Conservation (phyloP, 345 rosid genomes). For the Balakata baccata region DNA sequence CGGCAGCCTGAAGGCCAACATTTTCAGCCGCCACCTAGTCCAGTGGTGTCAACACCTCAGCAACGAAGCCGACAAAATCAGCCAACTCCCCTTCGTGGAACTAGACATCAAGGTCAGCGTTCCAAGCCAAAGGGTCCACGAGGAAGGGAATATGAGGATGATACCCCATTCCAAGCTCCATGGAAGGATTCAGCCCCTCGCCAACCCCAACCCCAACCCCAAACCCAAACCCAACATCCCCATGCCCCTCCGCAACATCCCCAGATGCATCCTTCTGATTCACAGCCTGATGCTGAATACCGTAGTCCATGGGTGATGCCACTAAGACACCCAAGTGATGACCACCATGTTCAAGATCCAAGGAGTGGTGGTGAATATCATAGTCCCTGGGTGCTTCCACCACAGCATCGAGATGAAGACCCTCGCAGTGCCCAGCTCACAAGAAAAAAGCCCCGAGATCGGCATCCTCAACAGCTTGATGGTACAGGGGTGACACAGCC, state of each 20-base stretch:
- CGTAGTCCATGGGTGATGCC: slow-evolving; percentile 2
- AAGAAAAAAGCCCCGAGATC: not conserved
- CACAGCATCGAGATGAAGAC: not conserved
- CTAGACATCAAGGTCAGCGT: not conserved
- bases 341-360: not conserved
- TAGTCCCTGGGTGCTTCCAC: slow-evolving; percentile 5
- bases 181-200: not conserved
- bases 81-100: not conserved
- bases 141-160: not conserved
- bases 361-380: not conserved
- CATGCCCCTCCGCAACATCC: too few relatives aligned
- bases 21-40: not conserved
- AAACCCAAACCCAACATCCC: too few relatives aligned
- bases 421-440: not conserved
- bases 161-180: not conserved
- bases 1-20: slow-evolving; percentile 9
- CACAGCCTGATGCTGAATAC: not conserved
- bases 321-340: too few relatives aligned
- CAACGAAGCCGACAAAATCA: slow-evolving; percentile 6
- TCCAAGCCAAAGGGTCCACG: slow-evolving; percentile 10
- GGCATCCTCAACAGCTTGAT: not conserved
- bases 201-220: too few relatives aligned
- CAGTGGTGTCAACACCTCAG: not conserved
- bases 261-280: not conserved
- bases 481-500: not conserved